Conservation (phyloP, 805 yeast genomes). For the Candida adriatica region DNA sequence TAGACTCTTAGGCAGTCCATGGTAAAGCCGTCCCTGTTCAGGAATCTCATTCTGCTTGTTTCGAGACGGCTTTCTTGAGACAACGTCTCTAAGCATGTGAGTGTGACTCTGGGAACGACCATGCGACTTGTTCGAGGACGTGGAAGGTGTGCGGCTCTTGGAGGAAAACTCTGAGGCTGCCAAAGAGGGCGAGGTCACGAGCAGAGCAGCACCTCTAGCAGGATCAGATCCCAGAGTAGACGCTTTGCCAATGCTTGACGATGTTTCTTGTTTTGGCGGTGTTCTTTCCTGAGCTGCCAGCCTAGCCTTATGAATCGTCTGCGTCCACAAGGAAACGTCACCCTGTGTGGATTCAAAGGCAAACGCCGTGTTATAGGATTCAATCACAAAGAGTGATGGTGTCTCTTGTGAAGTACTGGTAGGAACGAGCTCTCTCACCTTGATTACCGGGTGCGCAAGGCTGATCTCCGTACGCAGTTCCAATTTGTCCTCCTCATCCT, state of each 20-base stretch:
- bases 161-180: slow-evolving; percentile 4
- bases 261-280: slow-evolving; percentile 20
- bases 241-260: slow-evolving; percentile 27
- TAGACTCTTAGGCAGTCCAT: slow-evolving; percentile 26
- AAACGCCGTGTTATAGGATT: slow-evolving; percentile 47
- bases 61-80: slow-evolving; percentile 20
- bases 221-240: slow-evolving; percentile 27
- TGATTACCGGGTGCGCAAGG: slow-evolving; percentile 43
- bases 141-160: slow-evolving; percentile 1
- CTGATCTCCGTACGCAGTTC: slow-evolving; percentile 49
- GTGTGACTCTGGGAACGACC: slow-evolving; percentile 13
- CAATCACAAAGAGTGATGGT: slow-evolving; percentile 46
- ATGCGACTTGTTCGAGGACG: slow-evolving; percentile 1
- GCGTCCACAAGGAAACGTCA: slow-evolving; percentile 54
- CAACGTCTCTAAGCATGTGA: slow-evolving; percentile 29
- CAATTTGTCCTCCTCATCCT: slow-evolving; percentile 17
- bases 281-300: slow-evolving; percentile 40
- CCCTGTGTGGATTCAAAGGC: slow-evolving; percentile 47
- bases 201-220: slow-evolving; percentile 31
- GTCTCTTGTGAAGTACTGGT: slow-evolving; percentile 25
- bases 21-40: slow-evolving; percentile 24
- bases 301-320: slow-evolving; percentile 42
- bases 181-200: slow-evolving; percentile 17
- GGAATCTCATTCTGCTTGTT: slow-evolving; percentile 22
- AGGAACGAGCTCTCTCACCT: slow-evolving; percentile 52